Evolutionary conservation across 208 protist genomes (phyloP), one percentile per base, ranked within the genome.

Genomic region (Polymyxa betae): DNA sequence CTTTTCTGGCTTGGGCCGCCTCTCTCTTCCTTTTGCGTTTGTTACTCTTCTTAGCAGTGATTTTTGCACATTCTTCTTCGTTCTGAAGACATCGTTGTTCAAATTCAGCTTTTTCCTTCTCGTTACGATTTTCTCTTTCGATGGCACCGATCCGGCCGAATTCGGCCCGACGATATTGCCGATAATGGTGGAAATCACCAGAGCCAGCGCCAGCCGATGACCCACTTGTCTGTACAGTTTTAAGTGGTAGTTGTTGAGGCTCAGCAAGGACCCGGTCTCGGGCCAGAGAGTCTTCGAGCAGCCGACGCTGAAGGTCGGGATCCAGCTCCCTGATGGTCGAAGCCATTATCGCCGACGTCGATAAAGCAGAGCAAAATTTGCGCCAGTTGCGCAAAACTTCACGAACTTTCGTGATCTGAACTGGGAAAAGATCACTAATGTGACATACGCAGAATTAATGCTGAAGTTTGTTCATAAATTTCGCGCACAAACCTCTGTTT

Each of bases 131-230:
- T n/a, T 82, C 16, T n/a, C 40, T 35, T 40, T 82, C n/a, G n/a
- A 82, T 82, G 16, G n/a, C 35, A n/a, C n/a, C n/a, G 16, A 82
- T 40, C 5, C 72, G 72, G 5, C 16, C 72, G n/a, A 82, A 43
- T n/a, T 82, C 72, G 72, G n/a, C n/a, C 12, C 72, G 5, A 20
- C 72, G 5, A 35, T 82, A n/a, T 43, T 82, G 72, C 72, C 72
- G 72, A 43, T 82, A 82, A 43, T 82, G 72, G n/a, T 82, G 72
- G 72, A 82, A 82, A 43, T 82, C 72, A 20, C 72, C 72, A n/a
- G 35, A 45, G 5, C 72, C 72, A 43, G 72, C 72, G n/a, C 72
- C 72, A 43, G 72, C 72, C 5, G 72, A 82, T 20, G 35, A 45
- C 35, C 72, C 72, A 12, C 35, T 45, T 5, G n/a, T 35, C 72